Conservation (phyloP, 2,329 filamentous ascomycete genomes). For the Diplocarpon mali region DNA sequence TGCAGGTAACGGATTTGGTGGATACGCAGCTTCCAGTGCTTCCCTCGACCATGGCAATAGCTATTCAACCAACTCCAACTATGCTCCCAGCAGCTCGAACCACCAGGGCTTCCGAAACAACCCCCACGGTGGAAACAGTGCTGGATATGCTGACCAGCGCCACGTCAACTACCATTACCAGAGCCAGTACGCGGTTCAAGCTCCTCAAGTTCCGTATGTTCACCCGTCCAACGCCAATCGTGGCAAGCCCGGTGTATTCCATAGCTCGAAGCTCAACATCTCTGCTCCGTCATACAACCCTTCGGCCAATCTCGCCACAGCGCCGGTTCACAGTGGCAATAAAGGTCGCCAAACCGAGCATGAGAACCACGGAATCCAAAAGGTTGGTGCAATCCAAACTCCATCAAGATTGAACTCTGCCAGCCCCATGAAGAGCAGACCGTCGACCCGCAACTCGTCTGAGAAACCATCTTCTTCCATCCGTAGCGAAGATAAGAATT, state of each 20-base stretch:
- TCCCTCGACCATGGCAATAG: background rate
- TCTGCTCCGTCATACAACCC: background rate
- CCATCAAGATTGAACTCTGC: background rate
- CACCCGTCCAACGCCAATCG: slow-evolving; percentile 7
- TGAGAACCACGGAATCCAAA: background rate
- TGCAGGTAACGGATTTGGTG: background rate
- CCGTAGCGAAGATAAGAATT: background rate
- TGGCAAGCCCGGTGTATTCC: slow-evolving; percentile 4
- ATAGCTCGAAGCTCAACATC: background rate
- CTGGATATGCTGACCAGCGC: background rate
- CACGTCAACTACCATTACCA: slow-evolving; percentile 1
- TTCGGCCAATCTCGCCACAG: slow-evolving; percentile 3
- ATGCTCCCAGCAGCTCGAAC: background rate
- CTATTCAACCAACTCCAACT: background rate
- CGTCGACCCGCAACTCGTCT: slow-evolving; percentile 2
- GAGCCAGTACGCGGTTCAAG: slow-evolving; percentile 1
- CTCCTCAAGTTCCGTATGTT: background rate
- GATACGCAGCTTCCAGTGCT: background rate
- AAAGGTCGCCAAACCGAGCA: background rate
- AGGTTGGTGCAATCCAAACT: slow-evolving; percentile 1
- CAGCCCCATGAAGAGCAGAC: slow-evolving; percentile 1
- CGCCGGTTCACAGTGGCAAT: slow-evolving; percentile 2
- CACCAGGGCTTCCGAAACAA: slow-evolving; percentile 1
- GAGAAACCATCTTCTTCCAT: background rate
- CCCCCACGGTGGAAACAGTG: background rate